Conservation (phyloP, 2,329 filamentous ascomycete genomes). For the Colletotrichum sp. region DNA sequence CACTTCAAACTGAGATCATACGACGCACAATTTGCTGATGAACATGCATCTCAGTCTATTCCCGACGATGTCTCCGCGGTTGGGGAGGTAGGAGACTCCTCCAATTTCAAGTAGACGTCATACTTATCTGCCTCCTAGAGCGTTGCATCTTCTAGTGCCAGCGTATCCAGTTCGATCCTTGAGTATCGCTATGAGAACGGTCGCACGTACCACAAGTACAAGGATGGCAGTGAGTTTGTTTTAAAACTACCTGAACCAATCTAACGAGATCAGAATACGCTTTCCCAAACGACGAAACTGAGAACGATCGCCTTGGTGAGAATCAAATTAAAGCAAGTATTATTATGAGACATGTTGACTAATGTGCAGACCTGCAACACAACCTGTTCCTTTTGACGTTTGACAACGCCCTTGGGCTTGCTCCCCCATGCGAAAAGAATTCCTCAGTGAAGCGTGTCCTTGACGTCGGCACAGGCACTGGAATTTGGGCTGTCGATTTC, state of each 20-base stretch:
- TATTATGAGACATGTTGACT: too few relatives aligned
- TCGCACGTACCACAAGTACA: background rate
- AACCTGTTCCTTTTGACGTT: conserved; percentile 56
- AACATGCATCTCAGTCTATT: background rate
- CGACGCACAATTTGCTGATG: too few relatives aligned
- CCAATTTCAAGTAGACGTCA: too few relatives aligned
- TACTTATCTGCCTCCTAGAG: background rate
- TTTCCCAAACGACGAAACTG: conserved; percentile 1
- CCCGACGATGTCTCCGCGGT: background rate
- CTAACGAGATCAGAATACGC: background rate
- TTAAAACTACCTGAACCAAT: too few relatives aligned
- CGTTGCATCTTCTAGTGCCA: conserved; percentile 7
- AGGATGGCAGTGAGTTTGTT: conserved; percentile 2
- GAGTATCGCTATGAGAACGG: background rate
- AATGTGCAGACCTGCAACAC: conserved; percentile 62
- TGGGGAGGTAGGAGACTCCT: background rate
- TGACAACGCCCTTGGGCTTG: conserved; percentile 22
- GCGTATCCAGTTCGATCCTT: conserved; percentile 34
- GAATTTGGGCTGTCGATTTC: conserved; percentile 42
- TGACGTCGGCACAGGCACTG: conserved; percentile 31
- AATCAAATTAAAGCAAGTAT: too few relatives aligned
- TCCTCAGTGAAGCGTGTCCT: conserved; percentile 17
- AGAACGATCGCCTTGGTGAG: conserved; percentile 16
- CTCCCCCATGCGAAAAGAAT: background rate
- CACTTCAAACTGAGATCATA: too few relatives aligned